Evolutionary conservation across 2,329 filamentous ascomycete species (phyloP), one percentile per base, ranked within the genome.

Genomic region (Colletotrichum noveboracense): DNA sequence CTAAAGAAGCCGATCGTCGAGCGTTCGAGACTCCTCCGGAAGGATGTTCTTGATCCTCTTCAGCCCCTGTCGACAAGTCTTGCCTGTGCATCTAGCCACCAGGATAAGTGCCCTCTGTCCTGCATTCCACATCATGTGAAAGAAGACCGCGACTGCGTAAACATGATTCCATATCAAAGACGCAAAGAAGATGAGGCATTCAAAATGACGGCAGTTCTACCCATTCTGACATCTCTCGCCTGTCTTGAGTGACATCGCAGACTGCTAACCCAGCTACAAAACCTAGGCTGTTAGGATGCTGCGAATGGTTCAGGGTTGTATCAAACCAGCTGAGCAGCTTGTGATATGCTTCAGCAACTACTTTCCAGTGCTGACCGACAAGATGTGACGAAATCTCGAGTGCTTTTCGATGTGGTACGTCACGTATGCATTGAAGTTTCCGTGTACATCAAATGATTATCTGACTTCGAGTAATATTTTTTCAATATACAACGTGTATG

Each of bases 351-450:
- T 21, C 10, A 21, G n/a, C 10, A 10, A 0, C n/a, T 13, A 21
- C n/a, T 0, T 52, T 21, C 43, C 43, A 48, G 12, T 48, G n/a
- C n/a, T 21, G 10, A 0, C 0, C 0, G n/a, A 13, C n/a, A 48
- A 36, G 34, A 0, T 36, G 34, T 16, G 34, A 16, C 7, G 0
- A 16, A 36, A 36, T 36, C 1, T 8, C 1, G 34, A 2, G 13
- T 16, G 3, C 34, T 36, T 36, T 36, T 36, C 0, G 3, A 7
- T 16, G 1, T 36, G 0, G 34, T 7, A 16, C 7, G 34, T 2
- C 34, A 36, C 34, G 34, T 16, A 16, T 16, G 34, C 14, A 16
- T 16, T 16, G 14, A 0, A 16, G 34, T 16, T 36, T 36, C 14
- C 14, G 1, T 16, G 14, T 4, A 36, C 14, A 7, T 16, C 6